Evolutionary conservation across 805 yeast genomes (phyloP).

Genomic region (Starmerella vaccinii): DNA sequence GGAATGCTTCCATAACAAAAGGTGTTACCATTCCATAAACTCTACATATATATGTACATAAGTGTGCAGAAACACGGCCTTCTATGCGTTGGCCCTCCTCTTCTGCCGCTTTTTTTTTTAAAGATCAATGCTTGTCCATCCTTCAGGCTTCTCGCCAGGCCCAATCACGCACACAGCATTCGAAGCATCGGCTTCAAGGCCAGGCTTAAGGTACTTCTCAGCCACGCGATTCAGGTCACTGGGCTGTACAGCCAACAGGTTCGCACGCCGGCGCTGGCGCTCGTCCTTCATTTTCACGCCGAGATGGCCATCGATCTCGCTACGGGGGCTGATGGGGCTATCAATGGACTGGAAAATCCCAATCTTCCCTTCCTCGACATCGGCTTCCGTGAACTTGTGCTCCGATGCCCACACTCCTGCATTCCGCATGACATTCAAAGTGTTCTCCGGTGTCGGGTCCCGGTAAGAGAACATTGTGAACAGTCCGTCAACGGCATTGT

Average conservation of each 20-base stretch:
- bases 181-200: slow-evolving; percentile 1
- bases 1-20: too few species aligned
- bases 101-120: too few species aligned
- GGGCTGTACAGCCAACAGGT: slow-evolving; percentile 54
- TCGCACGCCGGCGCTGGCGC: slow-evolving; percentile 67
- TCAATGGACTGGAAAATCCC: slow-evolving; percentile 86
- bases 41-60: neutral
- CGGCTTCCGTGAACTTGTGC: slow-evolving; percentile 48
- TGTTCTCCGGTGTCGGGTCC: slow-evolving; percentile 76
- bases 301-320: slow-evolving; percentile 63
- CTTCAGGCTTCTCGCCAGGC: slow-evolving; percentile 15
- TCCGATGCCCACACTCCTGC: slow-evolving; percentile 42
- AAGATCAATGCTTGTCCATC: slow-evolving; percentile 14
- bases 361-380: slow-evolving; percentile 80
- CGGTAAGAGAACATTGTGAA: slow-evolving; percentile 82
- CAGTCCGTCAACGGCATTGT: slow-evolving; percentile 69
- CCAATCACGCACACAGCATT: slow-evolving; percentile 23
- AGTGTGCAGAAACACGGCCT: neutral
- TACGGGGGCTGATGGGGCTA: slow-evolving; percentile 72
- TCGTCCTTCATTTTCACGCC: slow-evolving; percentile 63
- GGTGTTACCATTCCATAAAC: too few species aligned
- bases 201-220: slow-evolving; percentile 43
- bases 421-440: slow-evolving; percentile 49
- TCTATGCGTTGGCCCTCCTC: too few species aligned
- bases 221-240: slow-evolving; percentile 55